These are phyloP conservation scores for Chlamydomonas incerta DNA, from an alignment of 139 green algal genomes.

Conservation along the genomic window DNA sequence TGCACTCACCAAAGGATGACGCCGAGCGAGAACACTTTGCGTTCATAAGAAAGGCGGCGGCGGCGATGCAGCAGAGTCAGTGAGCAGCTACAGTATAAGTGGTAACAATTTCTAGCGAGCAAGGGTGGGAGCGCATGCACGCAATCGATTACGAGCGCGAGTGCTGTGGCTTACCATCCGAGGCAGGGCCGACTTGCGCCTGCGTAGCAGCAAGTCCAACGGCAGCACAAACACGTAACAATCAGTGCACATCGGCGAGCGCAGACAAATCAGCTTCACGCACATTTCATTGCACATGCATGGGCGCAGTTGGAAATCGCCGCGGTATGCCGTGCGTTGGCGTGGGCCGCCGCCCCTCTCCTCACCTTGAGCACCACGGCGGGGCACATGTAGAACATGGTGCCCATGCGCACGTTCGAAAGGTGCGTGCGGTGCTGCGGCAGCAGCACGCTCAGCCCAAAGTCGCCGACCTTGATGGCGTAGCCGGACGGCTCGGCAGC, in stretches of 20 bases:
- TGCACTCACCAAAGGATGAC: slow-evolving; percentile 39
- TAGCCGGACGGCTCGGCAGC: neutral
- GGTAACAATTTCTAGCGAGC: neutral
- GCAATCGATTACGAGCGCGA: no score
- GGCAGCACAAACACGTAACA: neutral
- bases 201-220: neutral
- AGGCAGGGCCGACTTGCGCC: neutral
- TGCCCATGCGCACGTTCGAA: slow-evolving; percentile 41
- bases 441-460: slow-evolving; percentile 39
- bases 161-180: neutral
- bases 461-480: slow-evolving; percentile 32
- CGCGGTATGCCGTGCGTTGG: no score
- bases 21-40: slow-evolving; percentile 34
- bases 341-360: no score
- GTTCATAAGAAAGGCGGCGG: neutral
- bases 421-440: slow-evolving; percentile 27
- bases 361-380: slow-evolving; percentile 23
- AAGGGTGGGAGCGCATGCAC: no score
- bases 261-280: no score
- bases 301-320: no score
- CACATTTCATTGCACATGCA: no score
- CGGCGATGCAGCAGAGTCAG: neutral
- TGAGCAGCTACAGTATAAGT: neutral
- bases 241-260: no score
- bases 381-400: slow-evolving; percentile 47